Percentiles rank a stretch among this genome's conserved stretches.
Evolutionary conservation across 805 yeast species (phyloP).

Genomic region (Myxozyma monticola): DNA sequence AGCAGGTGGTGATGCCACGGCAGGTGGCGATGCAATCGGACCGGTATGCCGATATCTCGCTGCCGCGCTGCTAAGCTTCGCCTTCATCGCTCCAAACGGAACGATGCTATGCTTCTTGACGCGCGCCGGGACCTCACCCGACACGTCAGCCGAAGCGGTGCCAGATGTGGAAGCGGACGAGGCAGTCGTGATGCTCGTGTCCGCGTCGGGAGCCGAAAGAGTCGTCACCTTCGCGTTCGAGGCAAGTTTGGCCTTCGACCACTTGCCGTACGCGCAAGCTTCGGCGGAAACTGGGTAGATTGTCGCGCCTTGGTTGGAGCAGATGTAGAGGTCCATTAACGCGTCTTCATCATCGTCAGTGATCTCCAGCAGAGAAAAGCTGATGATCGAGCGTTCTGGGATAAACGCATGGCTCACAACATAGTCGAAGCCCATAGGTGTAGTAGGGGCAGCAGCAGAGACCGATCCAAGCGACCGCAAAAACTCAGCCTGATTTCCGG

Average conservation of each 20-base stretch:
- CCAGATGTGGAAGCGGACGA: neutral
- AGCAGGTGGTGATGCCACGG: neutral
- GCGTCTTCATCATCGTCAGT: constrained; percentile 10
- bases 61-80: constrained; percentile 1
- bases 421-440: constrained; percentile 17
- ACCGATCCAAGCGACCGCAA: constrained; percentile 1
- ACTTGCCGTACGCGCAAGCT: constrained; percentile 13
- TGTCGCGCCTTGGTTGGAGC: constrained; percentile 22
- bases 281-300: constrained; percentile 17
- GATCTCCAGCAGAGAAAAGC: constrained; percentile 19
- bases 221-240: neutral
- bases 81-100: constrained; percentile 22
- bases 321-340: constrained; percentile 23
- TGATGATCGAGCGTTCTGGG: constrained; percentile 7
- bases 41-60: no score
- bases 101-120: constrained; percentile 20
- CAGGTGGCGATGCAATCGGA: neutral
- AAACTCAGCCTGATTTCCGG: constrained; percentile 16
- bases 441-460: neutral
- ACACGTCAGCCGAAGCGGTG: neutral
- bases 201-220: neutral
- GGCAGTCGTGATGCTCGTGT: constrained; percentile 1
- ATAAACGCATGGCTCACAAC: constrained; percentile 7
- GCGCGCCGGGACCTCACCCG: neutral
- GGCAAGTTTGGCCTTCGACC: constrained; percentile 12